These are phyloP conservation scores for Papiliotrema laurentii DNA, from an alignment of 1,284 basidiomycete species.

Conservation along the genomic window DNA sequence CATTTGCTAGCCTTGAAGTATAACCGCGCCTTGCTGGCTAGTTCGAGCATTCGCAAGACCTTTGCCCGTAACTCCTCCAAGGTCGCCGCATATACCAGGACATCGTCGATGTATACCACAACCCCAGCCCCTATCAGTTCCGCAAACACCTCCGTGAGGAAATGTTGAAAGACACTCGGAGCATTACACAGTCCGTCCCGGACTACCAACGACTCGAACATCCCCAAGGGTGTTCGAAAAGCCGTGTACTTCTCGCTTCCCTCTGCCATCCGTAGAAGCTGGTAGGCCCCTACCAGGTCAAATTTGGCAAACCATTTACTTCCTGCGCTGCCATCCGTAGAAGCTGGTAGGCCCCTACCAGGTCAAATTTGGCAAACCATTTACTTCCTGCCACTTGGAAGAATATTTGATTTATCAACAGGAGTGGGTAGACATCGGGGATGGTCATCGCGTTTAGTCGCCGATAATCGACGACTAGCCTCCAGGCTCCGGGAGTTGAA, in stretches of 20 bases:
- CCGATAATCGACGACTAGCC: slow-evolving; percentile 17
- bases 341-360: slow-evolving; percentile 14
- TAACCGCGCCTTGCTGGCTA: slow-evolving; percentile 22
- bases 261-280: slow-evolving; percentile 12
- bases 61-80: slow-evolving; percentile 39
- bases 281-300: slow-evolving; percentile 14
- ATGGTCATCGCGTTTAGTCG: slow-evolving; percentile 11
- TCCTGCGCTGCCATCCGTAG: slow-evolving; percentile 10
- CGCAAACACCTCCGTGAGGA: slow-evolving; percentile 20
- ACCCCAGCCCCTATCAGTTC: slow-evolving; percentile 13
- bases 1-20: slow-evolving; percentile 50
- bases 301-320: slow-evolving; percentile 9
- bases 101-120: slow-evolving; percentile 45
- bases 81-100: slow-evolving; percentile 48
- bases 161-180: slow-evolving; percentile 13
- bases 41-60: neutral
- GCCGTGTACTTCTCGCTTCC: no score
- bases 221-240: slow-evolving; percentile 16
- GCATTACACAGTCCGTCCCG: slow-evolving; percentile 17
- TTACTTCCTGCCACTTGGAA: slow-evolving; percentile 4
- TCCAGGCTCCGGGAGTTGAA: slow-evolving; percentile 2
- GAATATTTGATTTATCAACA: slow-evolving; percentile 7
- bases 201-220: slow-evolving; percentile 17
- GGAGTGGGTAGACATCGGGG: slow-evolving; percentile 15
- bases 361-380: slow-evolving; percentile 14